These are phyloP conservation scores for Eucalyptus tenuipes DNA, from an alignment of 345 rosid genomes.

Conservation along the genomic window DNA sequence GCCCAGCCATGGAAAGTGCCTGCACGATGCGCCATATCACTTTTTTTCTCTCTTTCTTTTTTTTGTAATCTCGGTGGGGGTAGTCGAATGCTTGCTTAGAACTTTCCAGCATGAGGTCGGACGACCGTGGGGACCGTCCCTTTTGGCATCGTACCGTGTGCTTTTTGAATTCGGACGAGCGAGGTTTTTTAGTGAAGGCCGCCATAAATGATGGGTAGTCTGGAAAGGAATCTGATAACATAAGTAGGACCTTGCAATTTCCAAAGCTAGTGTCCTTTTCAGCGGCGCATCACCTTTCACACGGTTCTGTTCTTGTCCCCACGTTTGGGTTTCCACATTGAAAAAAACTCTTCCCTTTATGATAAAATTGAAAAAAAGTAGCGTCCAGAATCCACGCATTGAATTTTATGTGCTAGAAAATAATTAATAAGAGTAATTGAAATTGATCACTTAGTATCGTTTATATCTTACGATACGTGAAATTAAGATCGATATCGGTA, in stretches of 20 bases:
- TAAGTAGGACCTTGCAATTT: not conserved
- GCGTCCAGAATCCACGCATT: not conserved
- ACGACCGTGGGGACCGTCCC: not conserved
- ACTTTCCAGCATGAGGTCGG: not conserved
- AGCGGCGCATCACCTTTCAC: not conserved
- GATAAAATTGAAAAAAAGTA: not conserved
- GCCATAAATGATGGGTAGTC: not conserved
- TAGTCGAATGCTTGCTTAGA: not conserved
- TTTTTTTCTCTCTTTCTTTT: not conserved
- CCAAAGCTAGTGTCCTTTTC: not conserved
- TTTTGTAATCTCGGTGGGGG: not conserved
- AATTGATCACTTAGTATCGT: not conserved
- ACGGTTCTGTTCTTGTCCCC: not conserved
- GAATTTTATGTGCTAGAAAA: not conserved
- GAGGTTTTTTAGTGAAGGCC: not conserved
- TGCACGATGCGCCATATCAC: not conserved
- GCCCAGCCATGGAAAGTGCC: not conserved
- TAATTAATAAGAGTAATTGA: not conserved
- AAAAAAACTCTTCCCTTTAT: not conserved
- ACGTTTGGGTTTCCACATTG: not conserved
- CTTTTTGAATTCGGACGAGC: not conserved
- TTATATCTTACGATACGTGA: not conserved
- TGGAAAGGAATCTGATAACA: not conserved
- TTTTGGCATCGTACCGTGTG: not conserved
- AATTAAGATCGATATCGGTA: not conserved